These are phyloP conservation scores for Pseudonectria foliicola DNA, from an alignment of 2,329 filamentous ascomycete species.

Conservation along the genomic window DNA sequence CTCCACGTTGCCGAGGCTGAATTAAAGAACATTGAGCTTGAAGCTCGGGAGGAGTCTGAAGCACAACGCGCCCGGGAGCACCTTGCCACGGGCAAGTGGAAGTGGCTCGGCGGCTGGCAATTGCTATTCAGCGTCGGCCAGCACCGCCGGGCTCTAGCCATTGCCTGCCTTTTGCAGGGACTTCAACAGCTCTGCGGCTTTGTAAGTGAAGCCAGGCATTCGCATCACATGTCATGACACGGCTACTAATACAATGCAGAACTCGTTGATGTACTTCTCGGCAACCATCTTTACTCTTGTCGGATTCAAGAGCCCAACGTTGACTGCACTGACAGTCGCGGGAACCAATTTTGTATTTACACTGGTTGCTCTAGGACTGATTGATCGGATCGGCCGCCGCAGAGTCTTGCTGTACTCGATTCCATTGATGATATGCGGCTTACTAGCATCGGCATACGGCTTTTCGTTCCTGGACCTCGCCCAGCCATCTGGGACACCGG, in stretches of 20 bases:
- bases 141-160: slow-evolving; percentile 68
- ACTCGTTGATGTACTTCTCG: slow-evolving; percentile 89
- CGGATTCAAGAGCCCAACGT: slow-evolving; percentile 69
- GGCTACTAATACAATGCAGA: slow-evolving; percentile 37
- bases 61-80: slow-evolving; percentile 31
- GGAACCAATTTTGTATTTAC: slow-evolving; percentile 79
- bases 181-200: slow-evolving; percentile 86
- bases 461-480: slow-evolving; percentile 58
- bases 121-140: slow-evolving; percentile 51
- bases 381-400: slow-evolving; percentile 73
- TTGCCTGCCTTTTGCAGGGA: slow-evolving; percentile 80
- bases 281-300: slow-evolving; percentile 74
- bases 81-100: slow-evolving; percentile 20
- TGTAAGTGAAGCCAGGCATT: slow-evolving; percentile 36
- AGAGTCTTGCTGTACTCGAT: slow-evolving; percentile 76
- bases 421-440: slow-evolving; percentile 72
- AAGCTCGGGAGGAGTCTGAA: slow-evolving; percentile 64
- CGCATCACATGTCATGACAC: neutral
- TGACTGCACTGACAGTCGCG: slow-evolving; percentile 74
- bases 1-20: slow-evolving; percentile 48
- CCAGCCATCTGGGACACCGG: slow-evolving; percentile 10
- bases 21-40: slow-evolving; percentile 62
- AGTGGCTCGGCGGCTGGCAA: slow-evolving; percentile 40
- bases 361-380: slow-evolving; percentile 64
- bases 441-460: slow-evolving; percentile 63